phyloP scores from a whole-genome alignment of 768 basidiomycete genomes.

The Gyrodon lividus region DNA sequence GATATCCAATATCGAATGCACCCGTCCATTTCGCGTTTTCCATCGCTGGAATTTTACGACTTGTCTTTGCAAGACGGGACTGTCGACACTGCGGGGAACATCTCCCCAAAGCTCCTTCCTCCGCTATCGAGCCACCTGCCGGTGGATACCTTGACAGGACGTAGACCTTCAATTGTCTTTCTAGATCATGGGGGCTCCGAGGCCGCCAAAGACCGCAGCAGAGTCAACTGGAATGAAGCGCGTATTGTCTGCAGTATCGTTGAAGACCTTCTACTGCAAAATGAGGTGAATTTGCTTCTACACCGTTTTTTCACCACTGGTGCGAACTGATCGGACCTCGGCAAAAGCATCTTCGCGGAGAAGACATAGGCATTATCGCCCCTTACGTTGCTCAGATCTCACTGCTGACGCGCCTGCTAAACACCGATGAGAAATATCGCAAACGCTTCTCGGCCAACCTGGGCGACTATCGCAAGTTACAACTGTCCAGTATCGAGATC shows the following conservation, averaged over 20 bases:
- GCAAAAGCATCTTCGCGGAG: conserved; percentile 55
- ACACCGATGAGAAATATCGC: conserved; percentile 49
- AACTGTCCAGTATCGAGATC: conserved; percentile 71
- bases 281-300: conserved; percentile 53
- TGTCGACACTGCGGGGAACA: conserved; percentile 46
- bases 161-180: conserved; percentile 69
- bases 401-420: conserved; percentile 66
- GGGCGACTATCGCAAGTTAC: conserved; percentile 63
- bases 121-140: conserved; percentile 57
- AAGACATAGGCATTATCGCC: conserved; percentile 89
- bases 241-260: conserved; percentile 75
- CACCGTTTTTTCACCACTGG: background rate
- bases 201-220: conserved; percentile 63
- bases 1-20: conserved; percentile 98
- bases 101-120: conserved; percentile 53
- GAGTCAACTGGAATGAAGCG: conserved; percentile 77
- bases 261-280: conserved; percentile 75
- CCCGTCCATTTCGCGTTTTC: conserved; percentile 84
- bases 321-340: conserved; percentile 9
- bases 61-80: conserved; percentile 73
- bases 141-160: conserved; percentile 36
- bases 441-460: conserved; percentile 57
- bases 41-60: conserved; percentile 81
- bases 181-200: conserved; percentile 78
- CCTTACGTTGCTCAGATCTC: conserved; percentile 89